Conservation (phyloP, 1,284 basidiomycete genomes). For the Ceratobasidium sp. region DNA sequence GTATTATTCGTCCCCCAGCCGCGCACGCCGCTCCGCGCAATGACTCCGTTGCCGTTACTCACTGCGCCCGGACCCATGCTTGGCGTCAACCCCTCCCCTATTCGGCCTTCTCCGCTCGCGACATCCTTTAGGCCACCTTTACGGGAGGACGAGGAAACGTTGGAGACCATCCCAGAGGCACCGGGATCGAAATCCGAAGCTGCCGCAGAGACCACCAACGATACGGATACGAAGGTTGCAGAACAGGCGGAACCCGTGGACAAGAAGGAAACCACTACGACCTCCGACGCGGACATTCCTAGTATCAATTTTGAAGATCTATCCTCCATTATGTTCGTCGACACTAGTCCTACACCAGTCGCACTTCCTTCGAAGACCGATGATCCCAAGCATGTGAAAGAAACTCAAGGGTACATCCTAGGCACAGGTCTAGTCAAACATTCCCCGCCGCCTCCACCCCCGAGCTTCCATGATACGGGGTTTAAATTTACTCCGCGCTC, state of each 20-base stretch:
- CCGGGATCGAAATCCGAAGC: neutral
- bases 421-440: neutral
- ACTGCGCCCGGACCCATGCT: conserved; percentile 2
- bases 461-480: conserved; percentile 5
- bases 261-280: neutral
- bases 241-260: neutral
- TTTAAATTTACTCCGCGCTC: conserved; percentile 15
- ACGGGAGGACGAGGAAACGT: conserved; percentile 16
- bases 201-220: neutral
- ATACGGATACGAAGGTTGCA: neutral
- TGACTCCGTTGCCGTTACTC: conserved; percentile 30
- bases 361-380: neutral
- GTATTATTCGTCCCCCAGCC: conserved; percentile 37
- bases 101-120: conserved; percentile 29
- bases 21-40: conserved; percentile 16
- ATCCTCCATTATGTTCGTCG: conserved; percentile 32
- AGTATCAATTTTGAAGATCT: conserved; percentile 34
- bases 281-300: conserved; percentile 9
- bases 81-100: conserved; percentile 15
- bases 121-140: conserved; percentile 27
- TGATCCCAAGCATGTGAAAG: neutral
- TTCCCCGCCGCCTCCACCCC: neutral
- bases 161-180: neutral
- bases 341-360: conserved; percentile 25
- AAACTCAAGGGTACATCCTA: neutral